Evolutionary conservation across 768 basidiomycete genomes (phyloP), one percentile per base, ranked within the genome.

Genomic region (Leccinum subgranulosum): DNA sequence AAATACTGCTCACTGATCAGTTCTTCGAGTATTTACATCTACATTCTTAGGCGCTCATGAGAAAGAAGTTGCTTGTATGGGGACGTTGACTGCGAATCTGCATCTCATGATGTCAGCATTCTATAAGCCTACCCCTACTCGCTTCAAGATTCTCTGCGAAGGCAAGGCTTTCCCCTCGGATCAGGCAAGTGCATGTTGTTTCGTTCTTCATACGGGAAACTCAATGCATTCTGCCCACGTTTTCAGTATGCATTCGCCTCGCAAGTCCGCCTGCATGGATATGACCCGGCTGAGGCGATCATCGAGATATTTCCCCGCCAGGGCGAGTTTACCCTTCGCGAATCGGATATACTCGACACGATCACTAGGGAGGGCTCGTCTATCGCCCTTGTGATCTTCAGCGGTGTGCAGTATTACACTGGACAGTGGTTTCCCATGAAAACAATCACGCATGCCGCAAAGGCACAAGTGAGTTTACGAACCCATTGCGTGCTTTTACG

Each of bases 321-420:
- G 58, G 92, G 90, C 51, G 97, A 99, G 74, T 88, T 84, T 71
- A 84, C 79, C 23, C 83, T 99, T 58, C 84, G 94, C 62, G 90
- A 90, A 66, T 84, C 90, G 66, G 97, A 99, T 73, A 95, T 98
- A 65, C 75, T 98, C 34, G 78, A 82, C 55, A 75, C 76, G 49
- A 86, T 99, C 64, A 80, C 83, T 51, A 78, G 82, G 61, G 82
- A 94, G 69, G 92, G 91, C 15, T 64, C 81, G 51, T 80, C 79
- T 47, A 93, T 98, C 62, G 91, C 97, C 29, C 80, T 99, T 41
- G 93, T 98, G 57, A 82, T 98, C 58, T 90, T 99, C 69, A 87
- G 90, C 55, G 93, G 96, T 3, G 86, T 98, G 33, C 96, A 98
- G 73, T 99, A 94, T 76, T 99, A 98, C 76, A 96, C 94, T 23